Percentiles rank a stretch among this genome's conserved stretches.
Evolutionary conservation across 495 filamentous ascomycete species (phyloP).

Genomic region (Chaetomium tenue): DNA sequence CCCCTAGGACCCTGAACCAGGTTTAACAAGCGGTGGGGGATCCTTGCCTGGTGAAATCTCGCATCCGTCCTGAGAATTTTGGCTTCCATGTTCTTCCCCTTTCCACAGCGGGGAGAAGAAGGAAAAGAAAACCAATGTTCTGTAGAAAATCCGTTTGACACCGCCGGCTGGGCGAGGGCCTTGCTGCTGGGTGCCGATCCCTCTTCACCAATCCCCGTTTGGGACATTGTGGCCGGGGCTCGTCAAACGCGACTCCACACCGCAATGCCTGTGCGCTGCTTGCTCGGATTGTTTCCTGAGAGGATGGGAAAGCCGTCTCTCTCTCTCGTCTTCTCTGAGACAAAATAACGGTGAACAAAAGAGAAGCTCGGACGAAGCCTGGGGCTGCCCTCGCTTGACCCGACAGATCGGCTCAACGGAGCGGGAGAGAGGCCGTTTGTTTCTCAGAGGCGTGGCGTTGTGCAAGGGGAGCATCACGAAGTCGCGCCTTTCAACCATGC

Average conservation of each 20-base stretch:
- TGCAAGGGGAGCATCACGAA: constrained; percentile 4
- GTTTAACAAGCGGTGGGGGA: not conserved
- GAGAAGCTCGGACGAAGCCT: constrained; percentile 2
- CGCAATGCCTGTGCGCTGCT: constrained; percentile 7
- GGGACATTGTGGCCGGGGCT: constrained; percentile 6
- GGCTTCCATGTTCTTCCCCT: not conserved
- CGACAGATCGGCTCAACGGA: not conserved
- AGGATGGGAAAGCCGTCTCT: not conserved
- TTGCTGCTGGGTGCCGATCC: constrained; percentile 12
- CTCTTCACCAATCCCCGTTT: not conserved
- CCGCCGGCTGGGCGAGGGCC: constrained; percentile 6
- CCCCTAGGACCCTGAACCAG: not conserved
- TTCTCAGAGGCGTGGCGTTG: constrained; percentile 4
- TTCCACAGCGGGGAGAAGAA: not conserved
- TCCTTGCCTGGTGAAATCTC: constrained; percentile 1
- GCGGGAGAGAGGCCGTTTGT: not conserved
- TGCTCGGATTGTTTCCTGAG: not conserved
- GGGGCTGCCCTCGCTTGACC: not conserved
- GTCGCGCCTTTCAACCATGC: not conserved
- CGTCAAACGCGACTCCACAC: not conserved
- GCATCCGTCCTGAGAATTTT: not conserved
- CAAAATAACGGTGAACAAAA: not conserved
- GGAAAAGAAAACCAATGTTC: not conserved
- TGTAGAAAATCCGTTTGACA: not conserved
- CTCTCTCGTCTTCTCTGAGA: not conserved